Base-by-base conservation (phyloP, 2,329 filamentous ascomycete species). In the Corynespora cassiicola region DNA sequence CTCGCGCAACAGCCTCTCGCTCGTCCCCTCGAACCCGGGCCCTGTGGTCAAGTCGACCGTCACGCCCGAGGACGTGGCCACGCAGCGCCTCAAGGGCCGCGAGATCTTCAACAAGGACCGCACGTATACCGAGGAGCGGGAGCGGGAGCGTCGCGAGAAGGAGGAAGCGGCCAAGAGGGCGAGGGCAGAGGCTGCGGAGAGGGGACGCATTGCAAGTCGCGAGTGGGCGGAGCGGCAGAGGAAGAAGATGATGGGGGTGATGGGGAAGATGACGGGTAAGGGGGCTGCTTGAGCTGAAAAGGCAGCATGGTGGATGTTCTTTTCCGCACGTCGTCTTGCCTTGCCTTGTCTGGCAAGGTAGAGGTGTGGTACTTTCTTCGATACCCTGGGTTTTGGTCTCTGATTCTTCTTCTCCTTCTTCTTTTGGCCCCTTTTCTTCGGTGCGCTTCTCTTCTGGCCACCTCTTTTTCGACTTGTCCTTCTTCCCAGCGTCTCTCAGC, bases 151-250 rank as follows among this genome's bases (percentile, higher is more conserved):
- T 37, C 62, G 49, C 11, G 72, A 72, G 33, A 76, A 76, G 45
- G 75, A 76, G 43, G 74, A 76, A 11, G 73, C 73, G 3, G 71
- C 73, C 0, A 73, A 70, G 56, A 66, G 64, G 45, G 75, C 75
- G 15, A 58, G 75, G 20, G 69, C 66, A 2, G 70, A 70, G 19
- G 75, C 75, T 6, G 70, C 74, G 0, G 74, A 76, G 56, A 50
- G 73, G 4, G 68, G 73, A 1, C 53, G 75, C 11, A 63, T 66
- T 25, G 61, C 68, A 23, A 73, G 69, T 50, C 50, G 74, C 8
- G 73, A 76, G 54, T 78, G 75, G 75, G 75, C 75, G 4, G 73
- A 75, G 60, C 73, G 69, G 63, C 70, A 73, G 62, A 69, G 60
- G 62, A 66, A 65, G 62, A 69, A 62, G 54, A 48, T 51, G 48